Evolutionary conservation across 495 filamentous ascomycete species (phyloP).

Genomic region (Chaetomium cochliodes): DNA sequence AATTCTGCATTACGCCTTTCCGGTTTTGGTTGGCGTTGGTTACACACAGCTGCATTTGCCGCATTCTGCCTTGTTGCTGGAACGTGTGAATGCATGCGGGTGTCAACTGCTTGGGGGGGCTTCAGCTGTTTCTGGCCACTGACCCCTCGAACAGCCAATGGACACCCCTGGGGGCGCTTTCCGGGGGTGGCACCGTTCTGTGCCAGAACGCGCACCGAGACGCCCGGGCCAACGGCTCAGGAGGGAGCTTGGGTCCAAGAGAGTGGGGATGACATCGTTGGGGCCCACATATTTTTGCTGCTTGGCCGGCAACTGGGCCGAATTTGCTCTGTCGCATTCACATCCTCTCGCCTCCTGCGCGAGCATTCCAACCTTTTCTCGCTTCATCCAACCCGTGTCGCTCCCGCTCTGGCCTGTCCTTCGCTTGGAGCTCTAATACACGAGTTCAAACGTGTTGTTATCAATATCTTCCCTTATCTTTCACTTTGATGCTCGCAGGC

Average conservation of each 20-base stretch:
- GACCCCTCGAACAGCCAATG: neutral
- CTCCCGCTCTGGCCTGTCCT: neutral
- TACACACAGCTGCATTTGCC: neutral
- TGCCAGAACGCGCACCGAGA: neutral
- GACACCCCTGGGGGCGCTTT: neutral
- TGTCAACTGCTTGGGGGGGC: neutral
- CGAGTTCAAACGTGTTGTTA: neutral
- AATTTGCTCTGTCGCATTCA: conserved; percentile 1
- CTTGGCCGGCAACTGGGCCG: neutral
- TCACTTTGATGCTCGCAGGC: neutral
- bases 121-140: conserved; percentile 1
- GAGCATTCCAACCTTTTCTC: conserved; percentile 5
- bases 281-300: conserved; percentile 10
- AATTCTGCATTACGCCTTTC: conserved; percentile 8
- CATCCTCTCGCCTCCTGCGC: neutral
- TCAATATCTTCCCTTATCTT: neutral
- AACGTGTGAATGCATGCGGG: conserved; percentile 6
- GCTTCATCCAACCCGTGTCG: neutral
- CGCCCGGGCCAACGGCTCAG: conserved; percentile 16
- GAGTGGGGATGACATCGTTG: conserved; percentile 26
- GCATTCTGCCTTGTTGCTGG: neutral
- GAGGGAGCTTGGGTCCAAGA: neutral
- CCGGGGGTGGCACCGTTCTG: conserved; percentile 3
- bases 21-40: neutral
- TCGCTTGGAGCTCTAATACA: neutral